These are phyloP conservation scores for Stevia rebaudiana DNA, from an alignment of 140 eudicot genomes.

Conservation along the genomic window DNA sequence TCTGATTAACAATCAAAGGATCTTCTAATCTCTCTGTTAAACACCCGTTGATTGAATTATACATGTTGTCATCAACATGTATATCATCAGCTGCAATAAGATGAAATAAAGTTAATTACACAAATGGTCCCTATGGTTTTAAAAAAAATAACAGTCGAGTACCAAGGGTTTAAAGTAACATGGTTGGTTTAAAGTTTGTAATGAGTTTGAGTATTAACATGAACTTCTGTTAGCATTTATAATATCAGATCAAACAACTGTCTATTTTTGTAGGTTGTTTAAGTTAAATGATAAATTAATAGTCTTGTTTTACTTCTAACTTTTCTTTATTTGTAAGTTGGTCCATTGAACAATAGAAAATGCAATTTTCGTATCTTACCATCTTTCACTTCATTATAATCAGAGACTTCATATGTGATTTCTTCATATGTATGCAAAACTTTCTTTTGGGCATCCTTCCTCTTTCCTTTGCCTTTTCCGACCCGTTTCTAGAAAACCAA, in stretches of 20 bases:
- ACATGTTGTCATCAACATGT: conserved; percentile 11
- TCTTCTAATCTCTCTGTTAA: conserved; percentile 10
- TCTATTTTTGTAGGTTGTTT: no score
- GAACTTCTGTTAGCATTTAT: no score
- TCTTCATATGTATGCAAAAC: conserved; percentile 29
- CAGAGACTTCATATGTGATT: conserved; percentile 24
- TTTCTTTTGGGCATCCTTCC: conserved; percentile 36
- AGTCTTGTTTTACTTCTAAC: no score
- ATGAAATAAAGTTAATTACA: neutral
- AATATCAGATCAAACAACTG: no score
- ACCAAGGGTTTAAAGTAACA: no score
- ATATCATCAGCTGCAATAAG: conserved; percentile 1
- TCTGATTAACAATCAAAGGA: conserved; percentile 16
- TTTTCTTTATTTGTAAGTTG: no score
- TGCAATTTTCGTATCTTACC: conserved; percentile 10
- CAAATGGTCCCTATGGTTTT: neutral
- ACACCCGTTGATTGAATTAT: conserved; percentile 10
- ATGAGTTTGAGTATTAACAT: no score
- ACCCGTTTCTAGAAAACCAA: conserved; percentile 41
- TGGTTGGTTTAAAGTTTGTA: no score
- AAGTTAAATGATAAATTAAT: no score
- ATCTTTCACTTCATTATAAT: conserved; percentile 29
- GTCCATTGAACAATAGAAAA: conserved; percentile 24
- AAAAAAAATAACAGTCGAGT: no score
- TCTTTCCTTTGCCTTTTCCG: conserved; percentile 40